phyloP scores from a whole-genome alignment of 75 land plant genomes.

The Sequoiadendron giganteum region DNA sequence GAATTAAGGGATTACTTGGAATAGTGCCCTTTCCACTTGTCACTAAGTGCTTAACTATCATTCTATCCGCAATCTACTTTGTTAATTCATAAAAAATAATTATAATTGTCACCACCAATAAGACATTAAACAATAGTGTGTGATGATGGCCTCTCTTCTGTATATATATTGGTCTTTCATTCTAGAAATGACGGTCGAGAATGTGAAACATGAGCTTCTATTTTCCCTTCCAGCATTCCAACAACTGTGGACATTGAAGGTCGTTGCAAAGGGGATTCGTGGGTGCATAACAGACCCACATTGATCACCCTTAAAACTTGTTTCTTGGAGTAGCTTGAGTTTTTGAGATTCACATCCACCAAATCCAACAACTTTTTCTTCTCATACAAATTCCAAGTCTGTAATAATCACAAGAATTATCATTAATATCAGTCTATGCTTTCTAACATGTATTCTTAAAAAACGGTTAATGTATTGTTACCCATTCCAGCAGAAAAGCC shows the following conservation, averaged over 20 bases:
- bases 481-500: not conserved
- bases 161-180: not conserved
- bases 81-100: no score
- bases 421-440: no score
- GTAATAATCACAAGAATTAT: not conserved
- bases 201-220: not conserved
- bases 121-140: not conserved
- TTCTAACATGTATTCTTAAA: no score
- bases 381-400: not conserved
- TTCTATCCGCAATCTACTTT: no score
- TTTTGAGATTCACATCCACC: no score
- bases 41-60: no score
- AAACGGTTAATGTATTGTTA: not conserved
- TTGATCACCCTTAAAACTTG: no score
- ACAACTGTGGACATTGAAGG: slow-evolving; percentile 25
- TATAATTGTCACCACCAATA: no score
- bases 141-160: not conserved
- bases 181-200: not conserved
- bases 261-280: slow-evolving; percentile 11
- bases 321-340: no score
- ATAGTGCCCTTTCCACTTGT: no score
- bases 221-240: slow-evolving; percentile 11
- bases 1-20: no score
- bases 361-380: no score
- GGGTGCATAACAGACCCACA: slow-evolving; percentile 15